Evolutionary conservation across 495 filamentous ascomycete genomes (phyloP).

Genomic region (Melanomma pulvis-pyrius): DNA sequence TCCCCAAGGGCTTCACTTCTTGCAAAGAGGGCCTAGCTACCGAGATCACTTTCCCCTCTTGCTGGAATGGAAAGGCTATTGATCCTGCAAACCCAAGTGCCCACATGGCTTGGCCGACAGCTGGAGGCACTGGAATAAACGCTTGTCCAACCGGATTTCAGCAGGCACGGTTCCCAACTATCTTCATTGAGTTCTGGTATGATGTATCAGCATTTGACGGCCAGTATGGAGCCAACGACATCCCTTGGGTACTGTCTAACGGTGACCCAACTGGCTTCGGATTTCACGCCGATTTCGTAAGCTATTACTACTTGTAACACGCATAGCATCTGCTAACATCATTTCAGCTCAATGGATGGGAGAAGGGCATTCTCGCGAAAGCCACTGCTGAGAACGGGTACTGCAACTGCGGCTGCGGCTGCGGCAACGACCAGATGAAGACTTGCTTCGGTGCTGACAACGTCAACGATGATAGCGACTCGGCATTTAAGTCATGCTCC

Average conservation of each 20-base stretch:
- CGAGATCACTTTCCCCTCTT: slow-evolving; percentile 35
- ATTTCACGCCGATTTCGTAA: slow-evolving; percentile 34
- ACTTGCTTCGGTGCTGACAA: slow-evolving; percentile 34
- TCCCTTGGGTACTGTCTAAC: slow-evolving; percentile 31
- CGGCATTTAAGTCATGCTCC: slow-evolving; percentile 27
- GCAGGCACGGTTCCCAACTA: slow-evolving; percentile 30
- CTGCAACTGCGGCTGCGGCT: slow-evolving; percentile 38
- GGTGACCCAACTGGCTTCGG: slow-evolving; percentile 38
- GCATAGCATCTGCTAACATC: not conserved
- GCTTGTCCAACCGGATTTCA: slow-evolving; percentile 25
- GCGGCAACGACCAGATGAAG: slow-evolving; percentile 33
- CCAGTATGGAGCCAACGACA: slow-evolving; percentile 26
- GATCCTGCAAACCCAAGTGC: slow-evolving; percentile 26
- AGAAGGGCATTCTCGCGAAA: slow-evolving; percentile 35
- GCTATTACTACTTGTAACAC: not conserved
- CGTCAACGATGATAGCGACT: slow-evolving; percentile 32
- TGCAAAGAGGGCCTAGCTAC: slow-evolving; percentile 32
- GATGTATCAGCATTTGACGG: slow-evolving; percentile 34
- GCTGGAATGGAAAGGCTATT: slow-evolving; percentile 36
- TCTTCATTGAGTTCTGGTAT: slow-evolving; percentile 41
- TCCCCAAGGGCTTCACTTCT: slow-evolving; percentile 37
- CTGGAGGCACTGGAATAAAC: slow-evolving; percentile 13
- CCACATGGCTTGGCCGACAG: slow-evolving; percentile 35
- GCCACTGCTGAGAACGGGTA: slow-evolving; percentile 28
- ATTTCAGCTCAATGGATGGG: slow-evolving; percentile 32